Evolutionary conservation across 192 early-diverging fungal genomes (phyloP).

Genomic region (Cladochytrium replicatum): DNA sequence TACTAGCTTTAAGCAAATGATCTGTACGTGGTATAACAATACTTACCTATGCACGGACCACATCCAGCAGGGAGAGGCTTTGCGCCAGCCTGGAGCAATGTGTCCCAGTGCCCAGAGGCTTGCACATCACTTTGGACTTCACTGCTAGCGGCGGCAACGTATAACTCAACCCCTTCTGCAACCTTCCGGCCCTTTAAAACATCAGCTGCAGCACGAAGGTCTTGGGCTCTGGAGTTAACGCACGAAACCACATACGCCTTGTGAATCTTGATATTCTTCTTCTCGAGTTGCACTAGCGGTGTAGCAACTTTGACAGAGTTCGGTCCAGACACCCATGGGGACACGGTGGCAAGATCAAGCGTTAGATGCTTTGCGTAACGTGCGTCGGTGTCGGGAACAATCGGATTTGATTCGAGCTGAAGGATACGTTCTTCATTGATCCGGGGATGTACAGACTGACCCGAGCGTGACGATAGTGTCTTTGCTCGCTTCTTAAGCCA

Average conservation of each 20-base stretch:
- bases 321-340: constrained; percentile 85
- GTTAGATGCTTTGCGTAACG: constrained; percentile 76
- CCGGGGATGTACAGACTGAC: constrained; percentile 28
- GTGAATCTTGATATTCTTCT: constrained; percentile 67
- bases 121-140: constrained; percentile 86
- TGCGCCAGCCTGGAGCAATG: constrained; percentile 80
- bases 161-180: constrained; percentile 76
- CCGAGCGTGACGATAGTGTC: constrained; percentile 37
- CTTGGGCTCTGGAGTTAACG: constrained; percentile 84
- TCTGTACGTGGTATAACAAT: too few species aligned
- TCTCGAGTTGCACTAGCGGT: constrained; percentile 64
- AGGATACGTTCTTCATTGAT: constrained; percentile 30
- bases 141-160: constrained; percentile 87
- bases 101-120: constrained; percentile 76
- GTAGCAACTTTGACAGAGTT: constrained; percentile 93
- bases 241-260: constrained; percentile 97
- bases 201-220: constrained; percentile 81
- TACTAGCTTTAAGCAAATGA: constrained; percentile 8
- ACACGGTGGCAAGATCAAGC: constrained; percentile 80
- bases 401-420: constrained; percentile 8
- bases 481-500: constrained; percentile 60
- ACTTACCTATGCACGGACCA: constrained; percentile 87
- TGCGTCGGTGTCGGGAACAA: constrained; percentile 41
- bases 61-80: constrained; percentile 86
- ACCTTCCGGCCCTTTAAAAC: constrained; percentile 59